Evolutionary conservation across 2,329 filamentous ascomycete species (phyloP).

Genomic region (Alternaria conjuncta): DNA sequence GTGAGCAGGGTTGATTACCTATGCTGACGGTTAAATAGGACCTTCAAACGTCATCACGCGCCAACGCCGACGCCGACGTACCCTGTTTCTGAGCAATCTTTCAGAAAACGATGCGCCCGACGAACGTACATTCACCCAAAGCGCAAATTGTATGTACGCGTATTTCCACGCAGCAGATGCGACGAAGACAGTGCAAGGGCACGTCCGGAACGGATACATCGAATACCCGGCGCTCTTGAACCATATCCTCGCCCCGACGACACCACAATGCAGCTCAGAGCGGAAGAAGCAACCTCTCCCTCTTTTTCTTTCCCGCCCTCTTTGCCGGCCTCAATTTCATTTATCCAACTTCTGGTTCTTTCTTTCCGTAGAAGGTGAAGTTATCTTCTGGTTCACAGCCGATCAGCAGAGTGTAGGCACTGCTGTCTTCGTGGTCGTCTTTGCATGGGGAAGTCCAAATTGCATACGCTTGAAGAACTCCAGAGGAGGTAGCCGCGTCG

Average conservation of each 20-base stretch:
- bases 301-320: too few relatives aligned
- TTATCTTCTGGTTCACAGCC: too few relatives aligned
- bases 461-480: neutral
- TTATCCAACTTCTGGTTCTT: too few relatives aligned
- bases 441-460: too few relatives aligned
- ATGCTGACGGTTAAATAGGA: neutral
- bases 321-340: too few relatives aligned
- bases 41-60: neutral
- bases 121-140: neutral
- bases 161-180: neutral
- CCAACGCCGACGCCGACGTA: neutral
- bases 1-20: neutral
- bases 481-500: neutral
- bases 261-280: neutral
- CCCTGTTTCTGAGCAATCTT: neutral
- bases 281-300: neutral
- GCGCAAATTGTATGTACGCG: neutral
- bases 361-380: too few relatives aligned
- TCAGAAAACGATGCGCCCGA: neutral
- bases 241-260: neutral
- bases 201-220: neutral
- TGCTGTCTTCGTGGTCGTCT: too few relatives aligned
- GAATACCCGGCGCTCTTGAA: neutral
- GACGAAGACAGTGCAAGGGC: neutral
- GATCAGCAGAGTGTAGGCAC: too few relatives aligned